phyloP scores from a whole-genome alignment of 2,329 filamentous ascomycete genomes.

The Penicillium sp. region DNA sequence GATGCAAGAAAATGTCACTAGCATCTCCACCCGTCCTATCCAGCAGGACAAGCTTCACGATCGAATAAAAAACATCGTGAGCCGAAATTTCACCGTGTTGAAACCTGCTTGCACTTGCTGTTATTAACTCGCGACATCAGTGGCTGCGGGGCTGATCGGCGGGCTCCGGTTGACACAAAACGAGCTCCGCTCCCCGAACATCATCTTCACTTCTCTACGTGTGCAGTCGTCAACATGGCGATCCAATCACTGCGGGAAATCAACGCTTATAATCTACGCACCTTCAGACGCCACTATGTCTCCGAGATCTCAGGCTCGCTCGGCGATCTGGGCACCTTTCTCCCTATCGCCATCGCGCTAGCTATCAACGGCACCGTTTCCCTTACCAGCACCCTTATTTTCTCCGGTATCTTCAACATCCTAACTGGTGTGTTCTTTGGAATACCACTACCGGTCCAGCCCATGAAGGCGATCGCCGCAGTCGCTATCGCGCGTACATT shows the following conservation, averaged over 20 bases:
- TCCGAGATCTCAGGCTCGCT: conserved; percentile 84
- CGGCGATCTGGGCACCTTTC: conserved; percentile 85
- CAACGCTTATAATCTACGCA: conserved; percentile 55
- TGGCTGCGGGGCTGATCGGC: conserved; percentile 13
- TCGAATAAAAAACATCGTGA: not conserved
- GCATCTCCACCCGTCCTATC: not conserved
- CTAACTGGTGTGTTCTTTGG: conserved; percentile 80
- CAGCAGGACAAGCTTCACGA: not conserved
- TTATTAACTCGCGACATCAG: not conserved
- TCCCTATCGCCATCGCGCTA: conserved; percentile 86
- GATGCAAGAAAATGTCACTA: not conserved
- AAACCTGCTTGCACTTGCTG: not conserved
- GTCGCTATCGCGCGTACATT: conserved; percentile 75
- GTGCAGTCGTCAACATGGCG: conserved; percentile 19
- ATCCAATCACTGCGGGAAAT: conserved; percentile 30
- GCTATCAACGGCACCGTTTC: conserved; percentile 76
- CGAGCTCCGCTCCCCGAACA: not conserved
- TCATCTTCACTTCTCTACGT: not conserved
- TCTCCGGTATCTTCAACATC: conserved; percentile 85
- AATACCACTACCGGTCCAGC: conserved; percentile 87
- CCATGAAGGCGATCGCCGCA: conserved; percentile 86
- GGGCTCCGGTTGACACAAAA: conserved; percentile 8
- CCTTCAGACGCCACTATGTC: conserved; percentile 58
- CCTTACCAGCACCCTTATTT: conserved; percentile 79
- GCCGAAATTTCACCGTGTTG: not conserved